phyloP scores from a whole-genome alignment of 208 protist genomes.

The Leishmania lainsoni region DNA sequence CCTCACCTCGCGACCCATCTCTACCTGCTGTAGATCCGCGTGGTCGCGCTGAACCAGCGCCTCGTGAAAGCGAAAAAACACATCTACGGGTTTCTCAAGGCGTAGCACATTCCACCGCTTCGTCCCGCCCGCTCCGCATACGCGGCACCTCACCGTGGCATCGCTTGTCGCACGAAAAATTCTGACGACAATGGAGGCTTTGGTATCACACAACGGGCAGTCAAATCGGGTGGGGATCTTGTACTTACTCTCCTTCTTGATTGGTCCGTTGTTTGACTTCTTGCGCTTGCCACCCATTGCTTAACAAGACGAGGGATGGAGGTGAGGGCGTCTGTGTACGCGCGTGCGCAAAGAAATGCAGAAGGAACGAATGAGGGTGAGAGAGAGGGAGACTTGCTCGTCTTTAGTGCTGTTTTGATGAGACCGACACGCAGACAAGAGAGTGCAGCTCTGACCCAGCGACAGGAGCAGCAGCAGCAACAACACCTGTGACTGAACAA shows the following conservation, averaged over 20 bases:
- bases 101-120: conserved; percentile 57
- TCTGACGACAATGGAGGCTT: conserved; percentile 75
- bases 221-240: conserved; percentile 90
- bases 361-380: background rate
- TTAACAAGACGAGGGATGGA: background rate
- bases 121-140: conserved; percentile 56
- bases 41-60: conserved; percentile 72
- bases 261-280: conserved; percentile 67
- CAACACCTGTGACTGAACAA: background rate
- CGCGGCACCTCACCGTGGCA: conserved; percentile 73
- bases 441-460: background rate
- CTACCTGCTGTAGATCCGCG: conserved; percentile 49
- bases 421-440: background rate
- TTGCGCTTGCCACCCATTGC: conserved; percentile 86
- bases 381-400: background rate
- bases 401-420: background rate
- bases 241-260: conserved; percentile 94
- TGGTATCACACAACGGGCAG: conserved; percentile 88
- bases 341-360: background rate
- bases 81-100: conserved; percentile 83
- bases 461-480: background rate
- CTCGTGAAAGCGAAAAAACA: conserved; percentile 90
- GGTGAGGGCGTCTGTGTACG: background rate
- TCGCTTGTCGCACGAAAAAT: conserved; percentile 51
- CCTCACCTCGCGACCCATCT: conserved; percentile 28